Percentiles rank a stretch among this genome's conserved stretches.
These are phyloP conservation scores for Fraxinus paxiana DNA, from an alignment of 305 asterid genomes.

Conservation along the genomic window DNA sequence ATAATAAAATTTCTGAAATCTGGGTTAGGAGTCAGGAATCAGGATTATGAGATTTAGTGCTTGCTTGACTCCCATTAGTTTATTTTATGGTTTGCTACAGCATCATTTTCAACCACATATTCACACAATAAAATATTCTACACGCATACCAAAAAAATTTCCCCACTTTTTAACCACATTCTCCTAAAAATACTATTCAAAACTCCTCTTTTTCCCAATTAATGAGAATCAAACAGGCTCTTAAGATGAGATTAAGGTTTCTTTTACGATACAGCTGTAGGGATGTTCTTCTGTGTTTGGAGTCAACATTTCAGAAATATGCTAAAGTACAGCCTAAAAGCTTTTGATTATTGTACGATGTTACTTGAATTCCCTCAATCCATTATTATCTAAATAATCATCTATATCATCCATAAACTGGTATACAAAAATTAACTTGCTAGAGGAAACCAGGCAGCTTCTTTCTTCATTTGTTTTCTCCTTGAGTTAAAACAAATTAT, in stretches of 20 bases:
- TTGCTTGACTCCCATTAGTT: neutral
- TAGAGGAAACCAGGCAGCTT: neutral
- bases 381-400: neutral
- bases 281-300: neutral
- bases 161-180: neutral
- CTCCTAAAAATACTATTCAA: neutral
- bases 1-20: neutral
- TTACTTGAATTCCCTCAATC: neutral
- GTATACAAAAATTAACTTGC: neutral
- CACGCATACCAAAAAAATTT: neutral
- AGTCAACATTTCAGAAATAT: neutral
- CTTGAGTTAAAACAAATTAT: neutral
- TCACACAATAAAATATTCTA: no score
- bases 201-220: neutral
- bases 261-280: neutral
- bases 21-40: neutral
- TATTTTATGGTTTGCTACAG: no score
- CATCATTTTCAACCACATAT: neutral
- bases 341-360: neutral
- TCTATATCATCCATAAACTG: neutral
- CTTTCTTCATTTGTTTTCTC: neutral
- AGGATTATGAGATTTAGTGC: neutral
- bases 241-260: neutral
- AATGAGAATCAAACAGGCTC: neutral
- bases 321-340: neutral